Percentiles rank a stretch among this genome's conserved stretches.
These are phyloP conservation scores for Suillus lakei DNA, from an alignment of 768 basidiomycete genomes.

Conservation along the genomic window DNA sequence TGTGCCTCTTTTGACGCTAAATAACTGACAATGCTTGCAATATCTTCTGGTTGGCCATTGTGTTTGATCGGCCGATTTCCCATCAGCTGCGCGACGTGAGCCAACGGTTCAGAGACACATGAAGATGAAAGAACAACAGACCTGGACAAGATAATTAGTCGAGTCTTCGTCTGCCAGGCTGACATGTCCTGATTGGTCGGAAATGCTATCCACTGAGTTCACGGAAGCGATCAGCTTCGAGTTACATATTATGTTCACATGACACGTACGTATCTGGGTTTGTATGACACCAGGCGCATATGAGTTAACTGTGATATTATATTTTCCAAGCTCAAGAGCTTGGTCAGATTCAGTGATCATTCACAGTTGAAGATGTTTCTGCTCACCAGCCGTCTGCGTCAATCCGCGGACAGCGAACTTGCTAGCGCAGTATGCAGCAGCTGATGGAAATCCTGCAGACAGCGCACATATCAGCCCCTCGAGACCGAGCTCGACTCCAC, in stretches of 20 bases:
- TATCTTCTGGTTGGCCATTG: constrained; percentile 20
- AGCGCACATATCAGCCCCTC: background rate
- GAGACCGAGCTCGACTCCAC: background rate
- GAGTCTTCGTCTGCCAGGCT: constrained; percentile 1
- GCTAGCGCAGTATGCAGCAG: constrained; percentile 15
- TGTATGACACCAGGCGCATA: constrained; percentile 32
- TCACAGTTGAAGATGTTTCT: constrained; percentile 12
- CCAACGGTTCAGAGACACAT: background rate
- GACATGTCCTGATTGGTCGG: background rate
- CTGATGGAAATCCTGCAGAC: constrained; percentile 13
- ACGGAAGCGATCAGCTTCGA: background rate
- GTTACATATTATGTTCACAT: background rate
- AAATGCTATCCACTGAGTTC: constrained; percentile 1
- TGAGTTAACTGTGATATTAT: constrained; percentile 48
- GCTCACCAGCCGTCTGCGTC: constrained; percentile 28
- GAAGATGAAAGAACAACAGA: background rate
- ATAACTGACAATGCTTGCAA: constrained; percentile 32
- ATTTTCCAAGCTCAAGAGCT: constrained; percentile 42
- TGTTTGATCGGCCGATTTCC: constrained; percentile 8
- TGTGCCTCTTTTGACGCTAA: constrained; percentile 29
- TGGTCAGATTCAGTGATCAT: background rate
- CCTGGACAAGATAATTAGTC: background rate
- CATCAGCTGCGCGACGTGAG: constrained; percentile 25
- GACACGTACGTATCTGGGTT: constrained; percentile 15
- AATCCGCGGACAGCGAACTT: constrained; percentile 30